Percentiles rank a stretch among this genome's conserved stretches.
Conservation (phyloP, 208 protist genomes). For the Lotmaria passim region DNA sequence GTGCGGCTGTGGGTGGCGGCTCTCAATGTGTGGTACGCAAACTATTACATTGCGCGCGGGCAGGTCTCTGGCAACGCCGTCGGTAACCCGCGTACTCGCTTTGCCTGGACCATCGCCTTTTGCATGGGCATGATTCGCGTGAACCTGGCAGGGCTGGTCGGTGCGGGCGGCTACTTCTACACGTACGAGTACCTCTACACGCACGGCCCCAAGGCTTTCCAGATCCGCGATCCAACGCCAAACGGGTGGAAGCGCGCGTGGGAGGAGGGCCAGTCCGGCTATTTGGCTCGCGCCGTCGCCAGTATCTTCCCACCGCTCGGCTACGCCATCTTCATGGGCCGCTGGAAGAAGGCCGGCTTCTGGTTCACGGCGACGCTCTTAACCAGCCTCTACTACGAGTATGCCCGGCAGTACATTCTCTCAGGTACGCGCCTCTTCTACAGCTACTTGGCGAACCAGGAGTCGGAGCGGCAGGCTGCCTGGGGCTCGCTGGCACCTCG, state of each 20-base stretch:
- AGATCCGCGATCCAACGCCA: conserved; percentile 70
- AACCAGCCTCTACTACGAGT: conserved; percentile 75
- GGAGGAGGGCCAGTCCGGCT: conserved; percentile 74
- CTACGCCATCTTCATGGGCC: conserved; percentile 81
- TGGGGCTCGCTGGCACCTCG: conserved; percentile 72
- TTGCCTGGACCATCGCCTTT: conserved; percentile 67
- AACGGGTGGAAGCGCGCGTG: conserved; percentile 82
- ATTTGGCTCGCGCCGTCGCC: conserved; percentile 64
- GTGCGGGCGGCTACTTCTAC: conserved; percentile 83
- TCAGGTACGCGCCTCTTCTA: conserved; percentile 77
- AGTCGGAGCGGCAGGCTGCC: conserved; percentile 63
- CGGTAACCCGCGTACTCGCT: conserved; percentile 68
- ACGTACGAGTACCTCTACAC: conserved; percentile 91
- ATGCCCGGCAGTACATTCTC: conserved; percentile 66
- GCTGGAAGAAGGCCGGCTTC: conserved; percentile 73
- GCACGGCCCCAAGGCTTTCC: conserved; percentile 68
- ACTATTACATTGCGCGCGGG: conserved; percentile 55
- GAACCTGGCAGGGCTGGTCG: conserved; percentile 75
- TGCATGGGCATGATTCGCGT: conserved; percentile 58
- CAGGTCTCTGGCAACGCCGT: conserved; percentile 43
- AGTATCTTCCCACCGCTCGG: conserved; percentile 76
- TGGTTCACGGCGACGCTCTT: conserved; percentile 57
- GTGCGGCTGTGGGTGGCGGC: conserved; percentile 67
- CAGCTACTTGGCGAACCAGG: conserved; percentile 74
- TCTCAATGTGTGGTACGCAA: conserved; percentile 71